A percentile compares a stretch with the other conserved stretches of the same genome.
phyloP scores from a whole-genome alignment of 352 stramenopile species.

The Elongisporangium prolatum region DNA sequence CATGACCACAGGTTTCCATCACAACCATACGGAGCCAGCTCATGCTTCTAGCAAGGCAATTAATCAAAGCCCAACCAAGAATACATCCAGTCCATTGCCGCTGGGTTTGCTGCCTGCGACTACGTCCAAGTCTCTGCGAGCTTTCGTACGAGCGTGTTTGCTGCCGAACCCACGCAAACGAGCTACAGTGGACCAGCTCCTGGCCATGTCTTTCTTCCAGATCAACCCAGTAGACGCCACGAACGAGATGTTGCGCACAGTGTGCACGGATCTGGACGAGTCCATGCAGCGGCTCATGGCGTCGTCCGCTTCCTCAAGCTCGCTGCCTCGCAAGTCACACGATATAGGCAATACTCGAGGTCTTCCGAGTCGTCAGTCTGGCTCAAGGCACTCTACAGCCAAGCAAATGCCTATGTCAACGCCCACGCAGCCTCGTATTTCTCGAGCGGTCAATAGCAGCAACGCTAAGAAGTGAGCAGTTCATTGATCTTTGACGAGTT shows the following conservation, averaged over 20 bases:
- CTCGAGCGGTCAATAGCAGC: not conserved
- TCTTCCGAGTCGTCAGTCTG: not conserved
- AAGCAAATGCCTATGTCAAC: not conserved
- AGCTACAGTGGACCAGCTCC: conserved; percentile 20
- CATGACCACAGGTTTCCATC: conserved; percentile 31
- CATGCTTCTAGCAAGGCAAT: not conserved
- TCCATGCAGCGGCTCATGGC: conserved; percentile 38
- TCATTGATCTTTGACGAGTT: conserved; percentile 27
- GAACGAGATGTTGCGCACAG: conserved; percentile 44
- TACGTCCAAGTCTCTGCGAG: conserved; percentile 39
- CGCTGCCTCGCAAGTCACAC: not conserved
- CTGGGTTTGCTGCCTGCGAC: conserved; percentile 32
- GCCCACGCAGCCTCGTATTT: not conserved
- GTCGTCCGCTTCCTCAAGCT: conserved; percentile 2
- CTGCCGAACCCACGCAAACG: conserved; percentile 38
- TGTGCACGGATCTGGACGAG: conserved; percentile 54
- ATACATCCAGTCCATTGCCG: conserved; percentile 1
- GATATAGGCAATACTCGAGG: not conserved
- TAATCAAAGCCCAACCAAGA: conserved; percentile 5
- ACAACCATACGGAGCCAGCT: not conserved
- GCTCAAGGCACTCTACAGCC: not conserved
- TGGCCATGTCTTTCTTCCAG: conserved; percentile 44
- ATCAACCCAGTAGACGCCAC: conserved; percentile 42
- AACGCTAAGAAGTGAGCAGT: not conserved
- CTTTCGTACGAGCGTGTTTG: conserved; percentile 38